These are phyloP conservation scores for Chrysanthemum lavandulifolium DNA, from an alignment of 129 eudicot genomes.

Conservation along the genomic window DNA sequence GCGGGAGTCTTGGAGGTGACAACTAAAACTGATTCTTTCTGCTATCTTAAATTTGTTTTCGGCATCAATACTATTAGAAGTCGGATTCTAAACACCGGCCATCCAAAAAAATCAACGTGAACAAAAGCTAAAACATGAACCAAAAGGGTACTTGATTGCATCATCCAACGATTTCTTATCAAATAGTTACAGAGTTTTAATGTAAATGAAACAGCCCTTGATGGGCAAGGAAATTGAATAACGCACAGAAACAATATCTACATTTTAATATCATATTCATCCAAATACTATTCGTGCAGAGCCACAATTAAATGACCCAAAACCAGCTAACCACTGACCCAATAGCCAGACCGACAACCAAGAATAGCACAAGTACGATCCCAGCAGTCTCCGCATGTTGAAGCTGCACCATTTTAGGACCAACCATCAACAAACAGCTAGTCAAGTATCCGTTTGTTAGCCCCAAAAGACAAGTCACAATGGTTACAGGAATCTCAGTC, in stretches of 20 bases:
- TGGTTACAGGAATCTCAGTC: conserved; percentile 78
- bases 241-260: conserved; percentile 10
- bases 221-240: not conserved
- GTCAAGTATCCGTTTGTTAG: conserved; percentile 96
- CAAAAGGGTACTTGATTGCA: not conserved
- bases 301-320: conserved; percentile 68
- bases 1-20: too few species aligned
- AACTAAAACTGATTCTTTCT: too few species aligned
- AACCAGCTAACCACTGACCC: conserved; percentile 94
- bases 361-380: conserved; percentile 73
- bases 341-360: conserved; percentile 66
- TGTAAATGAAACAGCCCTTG: not conserved
- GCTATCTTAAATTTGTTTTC: too few species aligned
- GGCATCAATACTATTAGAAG: not conserved
- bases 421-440: conserved; percentile 74
- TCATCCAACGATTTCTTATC: conserved; percentile 3
- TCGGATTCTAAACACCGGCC: too few species aligned
- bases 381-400: conserved; percentile 96
- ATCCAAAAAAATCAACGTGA: not conserved
- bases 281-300: not conserved
- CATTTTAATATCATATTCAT: conserved; percentile 12
- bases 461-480: conserved; percentile 87
- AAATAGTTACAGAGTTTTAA: conserved; percentile 15
- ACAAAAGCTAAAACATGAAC: not conserved
- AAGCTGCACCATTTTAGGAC: conserved; percentile 71